Conservation (phyloP, 306 rosid species). For the Citrullus amarus region DNA sequence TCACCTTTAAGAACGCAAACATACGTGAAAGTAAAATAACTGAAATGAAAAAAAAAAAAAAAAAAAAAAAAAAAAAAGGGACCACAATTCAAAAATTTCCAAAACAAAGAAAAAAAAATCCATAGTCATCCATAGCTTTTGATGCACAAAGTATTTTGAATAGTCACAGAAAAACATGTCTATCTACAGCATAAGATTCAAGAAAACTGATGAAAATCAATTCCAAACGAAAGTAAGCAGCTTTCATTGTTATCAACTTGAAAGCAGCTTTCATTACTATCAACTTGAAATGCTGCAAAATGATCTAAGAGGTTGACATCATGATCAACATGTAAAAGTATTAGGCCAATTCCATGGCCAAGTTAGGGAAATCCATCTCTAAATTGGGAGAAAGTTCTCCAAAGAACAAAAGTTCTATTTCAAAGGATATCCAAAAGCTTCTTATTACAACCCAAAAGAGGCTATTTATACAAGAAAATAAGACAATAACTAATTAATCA, state of each 20-base stretch:
- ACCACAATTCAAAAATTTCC: neutral
- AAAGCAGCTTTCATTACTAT: neutral
- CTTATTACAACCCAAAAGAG: no score
- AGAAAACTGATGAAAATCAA: neutral
- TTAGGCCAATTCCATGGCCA: no score
- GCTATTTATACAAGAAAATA: no score
- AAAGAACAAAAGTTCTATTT: no score
- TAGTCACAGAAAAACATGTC: neutral
- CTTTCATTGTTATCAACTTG: neutral
- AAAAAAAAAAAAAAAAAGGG: no score
- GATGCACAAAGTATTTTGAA: neutral
- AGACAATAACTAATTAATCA: no score
- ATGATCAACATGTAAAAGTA: no score
- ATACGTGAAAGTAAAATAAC: neutral
- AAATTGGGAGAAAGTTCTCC: no score
- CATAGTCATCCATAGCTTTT: neutral
- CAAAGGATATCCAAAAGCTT: no score
- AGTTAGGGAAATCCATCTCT: no score
- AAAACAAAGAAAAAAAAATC: neutral
- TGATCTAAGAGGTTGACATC: neutral
- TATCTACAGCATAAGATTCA: neutral
- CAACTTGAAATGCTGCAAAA: neutral
- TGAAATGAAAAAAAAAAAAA: neutral
- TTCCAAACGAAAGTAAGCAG: neutral
- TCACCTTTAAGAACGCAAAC: slow-evolving; percentile 26